Evolutionary conservation across 2,329 filamentous ascomycete species (phyloP), one percentile per base, ranked within the genome.

Genomic region (Pyrenophora seminiperda): DNA sequence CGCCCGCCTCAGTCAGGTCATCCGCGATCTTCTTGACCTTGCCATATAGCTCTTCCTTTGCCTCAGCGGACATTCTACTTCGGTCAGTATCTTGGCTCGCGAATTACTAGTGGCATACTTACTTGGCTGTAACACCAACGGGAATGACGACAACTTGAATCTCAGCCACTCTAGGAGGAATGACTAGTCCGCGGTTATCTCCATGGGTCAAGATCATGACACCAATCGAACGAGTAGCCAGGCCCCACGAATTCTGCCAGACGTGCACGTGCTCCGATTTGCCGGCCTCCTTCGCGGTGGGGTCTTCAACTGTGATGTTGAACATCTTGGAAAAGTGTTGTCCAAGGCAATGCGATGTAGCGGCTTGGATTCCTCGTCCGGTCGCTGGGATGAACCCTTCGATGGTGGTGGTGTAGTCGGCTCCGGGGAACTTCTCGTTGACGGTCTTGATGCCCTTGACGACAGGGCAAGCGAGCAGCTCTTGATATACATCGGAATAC

Each of bases 321-420:
- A 97, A 99, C 92, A 99, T 99, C 78, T 95, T 97, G 74, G 88
- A 92, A 78, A 99, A 99, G 78, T 99, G 97, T 77, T 99, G 94
- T 44, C 94, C 94, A 7, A 99, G 82, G 58, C 87, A 91, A 79
- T 99, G 94, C 43, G 91, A 96, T 32, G 94, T 99, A 44, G 86
- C 94, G 60, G 92, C 94, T 77, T 99, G 94, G 54, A 99, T 97
- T 73, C 94, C 94, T 71, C 94, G 89, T 18, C 94, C 94, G 59
- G 95, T 97, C 55, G 91, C 86, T 29, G 94, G 92, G 61, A 99
- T 97, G 74, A 96, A 99, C 27, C 91, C 94, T 77, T 99, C 94
- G 39, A 96, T 89, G 1, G 94, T 99, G 51, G 93, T 96, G 39
- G 94, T 97, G 79, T 96, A 99, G 77, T 93, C 87, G 61, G 92